These are phyloP conservation scores for Phytophthora hibernalis DNA, from an alignment of 352 stramenopile genomes.

Conservation along the genomic window DNA sequence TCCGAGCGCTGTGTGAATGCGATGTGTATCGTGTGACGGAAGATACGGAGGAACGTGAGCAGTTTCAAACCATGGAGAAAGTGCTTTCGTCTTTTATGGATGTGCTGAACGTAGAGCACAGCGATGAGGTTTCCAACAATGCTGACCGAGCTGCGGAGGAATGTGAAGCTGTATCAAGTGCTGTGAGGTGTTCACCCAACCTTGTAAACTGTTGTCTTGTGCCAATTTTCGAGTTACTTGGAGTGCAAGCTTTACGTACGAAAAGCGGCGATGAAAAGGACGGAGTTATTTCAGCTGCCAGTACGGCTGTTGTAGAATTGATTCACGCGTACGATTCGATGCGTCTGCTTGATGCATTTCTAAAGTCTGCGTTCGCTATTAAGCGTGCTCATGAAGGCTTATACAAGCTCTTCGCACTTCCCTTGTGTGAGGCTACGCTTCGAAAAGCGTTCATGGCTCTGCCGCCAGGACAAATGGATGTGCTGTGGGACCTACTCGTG, in stretches of 20 bases:
- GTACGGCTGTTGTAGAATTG: constrained; percentile 59
- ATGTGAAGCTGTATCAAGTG: constrained; percentile 65
- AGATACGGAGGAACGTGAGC: constrained; percentile 81
- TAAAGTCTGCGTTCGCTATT: constrained; percentile 47
- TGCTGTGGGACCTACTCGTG: constrained; percentile 76
- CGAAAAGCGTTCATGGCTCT: constrained; percentile 77
- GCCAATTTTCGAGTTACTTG: constrained; percentile 69
- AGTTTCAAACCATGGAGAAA: constrained; percentile 84
- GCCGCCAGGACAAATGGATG: constrained; percentile 77
- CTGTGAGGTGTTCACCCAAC: constrained; percentile 79
- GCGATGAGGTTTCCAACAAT: constrained; percentile 11
- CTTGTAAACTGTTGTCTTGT: constrained; percentile 71
- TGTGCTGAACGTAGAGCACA: constrained; percentile 26
- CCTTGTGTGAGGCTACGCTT: constrained; percentile 54
- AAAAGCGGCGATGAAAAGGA: constrained; percentile 4
- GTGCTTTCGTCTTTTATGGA: constrained; percentile 64
- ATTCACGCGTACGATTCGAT: constrained; percentile 86
- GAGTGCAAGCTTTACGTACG: constrained; percentile 30
- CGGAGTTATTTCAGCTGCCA: constrained; percentile 26
- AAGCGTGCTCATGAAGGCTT: constrained; percentile 46
- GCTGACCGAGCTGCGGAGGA: constrained; percentile 31
- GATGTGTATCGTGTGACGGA: constrained; percentile 89
- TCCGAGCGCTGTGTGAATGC: constrained; percentile 63
- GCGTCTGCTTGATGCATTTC: constrained; percentile 76
- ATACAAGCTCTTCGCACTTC: constrained; percentile 55